These are phyloP conservation scores for Fusarium poae DNA, from an alignment of 2,329 filamentous ascomycete genomes.

Conservation along the genomic window DNA sequence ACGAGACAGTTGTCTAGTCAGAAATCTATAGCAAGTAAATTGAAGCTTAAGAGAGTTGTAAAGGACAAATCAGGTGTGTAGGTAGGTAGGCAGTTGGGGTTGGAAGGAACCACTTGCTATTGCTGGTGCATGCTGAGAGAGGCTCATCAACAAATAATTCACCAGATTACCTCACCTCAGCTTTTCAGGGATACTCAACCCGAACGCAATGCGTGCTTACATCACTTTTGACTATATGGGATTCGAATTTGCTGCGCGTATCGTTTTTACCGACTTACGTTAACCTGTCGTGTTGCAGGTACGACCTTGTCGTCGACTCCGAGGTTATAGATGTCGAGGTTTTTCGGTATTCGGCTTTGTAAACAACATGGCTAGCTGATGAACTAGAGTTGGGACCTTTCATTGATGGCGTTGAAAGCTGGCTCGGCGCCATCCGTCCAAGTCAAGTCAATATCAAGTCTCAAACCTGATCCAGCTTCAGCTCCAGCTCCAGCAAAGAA, in stretches of 20 bases:
- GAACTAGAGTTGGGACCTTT: background rate
- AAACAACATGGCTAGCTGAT: background rate
- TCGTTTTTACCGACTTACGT: slow-evolving; percentile 11
- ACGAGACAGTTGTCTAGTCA: background rate
- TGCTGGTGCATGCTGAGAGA: slow-evolving; percentile 2
- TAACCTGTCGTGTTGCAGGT: slow-evolving; percentile 11
- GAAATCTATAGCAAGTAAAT: background rate
- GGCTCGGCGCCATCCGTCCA: slow-evolving; percentile 30
- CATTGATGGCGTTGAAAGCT: slow-evolving; percentile 19
- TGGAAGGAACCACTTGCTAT: background rate
- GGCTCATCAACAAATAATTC: slow-evolving; percentile 4
- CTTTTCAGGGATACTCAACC: slow-evolving; percentile 12
- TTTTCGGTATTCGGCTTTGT: slow-evolving; percentile 28
- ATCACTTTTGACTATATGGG: slow-evolving; percentile 33
- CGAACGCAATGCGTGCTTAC: slow-evolving; percentile 32
- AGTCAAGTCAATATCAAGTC: slow-evolving; percentile 4
- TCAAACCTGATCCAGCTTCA: background rate
- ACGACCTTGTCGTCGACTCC: slow-evolving; percentile 2
- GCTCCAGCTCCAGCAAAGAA: background rate
- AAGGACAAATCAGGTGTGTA: background rate
- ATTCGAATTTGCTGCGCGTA: slow-evolving; percentile 8
- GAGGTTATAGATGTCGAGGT: slow-evolving; percentile 13
- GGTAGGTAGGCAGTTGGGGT: background rate
- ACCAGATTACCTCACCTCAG: slow-evolving; percentile 19
- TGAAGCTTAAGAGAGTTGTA: background rate